These are phyloP conservation scores for Wickerhamiella spandovensis DNA, from an alignment of 805 yeast genomes.

Conservation along the genomic window DNA sequence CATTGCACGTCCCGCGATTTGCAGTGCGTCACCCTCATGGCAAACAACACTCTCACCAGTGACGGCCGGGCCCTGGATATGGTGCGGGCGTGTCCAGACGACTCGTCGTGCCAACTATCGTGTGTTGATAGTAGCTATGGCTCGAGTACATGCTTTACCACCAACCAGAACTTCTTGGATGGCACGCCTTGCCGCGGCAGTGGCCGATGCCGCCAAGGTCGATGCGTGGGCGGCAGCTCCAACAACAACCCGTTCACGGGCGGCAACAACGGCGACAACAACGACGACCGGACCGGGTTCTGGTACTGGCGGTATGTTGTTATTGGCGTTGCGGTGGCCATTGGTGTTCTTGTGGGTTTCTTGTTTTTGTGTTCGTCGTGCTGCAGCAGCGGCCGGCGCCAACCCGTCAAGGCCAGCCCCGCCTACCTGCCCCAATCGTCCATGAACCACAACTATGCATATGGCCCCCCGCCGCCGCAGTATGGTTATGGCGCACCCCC, in stretches of 20 bases:
- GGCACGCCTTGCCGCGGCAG: constrained; percentile 24
- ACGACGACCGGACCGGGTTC: constrained; percentile 3
- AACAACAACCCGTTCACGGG: constrained; percentile 9
- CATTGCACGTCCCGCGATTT: constrained; percentile 26
- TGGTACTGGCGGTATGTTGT: constrained; percentile 15
- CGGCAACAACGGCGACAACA: neutral
- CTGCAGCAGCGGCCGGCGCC: neutral
- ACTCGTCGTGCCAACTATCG: constrained; percentile 19
- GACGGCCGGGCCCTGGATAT: constrained; percentile 17
- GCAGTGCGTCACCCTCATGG: constrained; percentile 23
- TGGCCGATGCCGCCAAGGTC: constrained; percentile 21
- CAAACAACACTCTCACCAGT: constrained; percentile 12
- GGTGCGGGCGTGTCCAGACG: constrained; percentile 21
- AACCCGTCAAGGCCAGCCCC: neutral
- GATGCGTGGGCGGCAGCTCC: constrained; percentile 21
- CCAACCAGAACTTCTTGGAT: constrained; percentile 23
- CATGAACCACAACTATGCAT: neutral
- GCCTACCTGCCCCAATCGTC: neutral
- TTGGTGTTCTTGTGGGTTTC: constrained; percentile 13
- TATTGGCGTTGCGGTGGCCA: constrained; percentile 15
- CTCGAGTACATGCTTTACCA: constrained; percentile 15
- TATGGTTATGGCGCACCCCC: neutral
- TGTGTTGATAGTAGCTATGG: constrained; percentile 20
- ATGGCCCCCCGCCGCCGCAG: neutral
- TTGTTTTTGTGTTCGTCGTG: neutral